These are phyloP conservation scores for Annulohypoxylon truncatum DNA, from an alignment of 2,329 filamentous ascomycete genomes.

Conservation along the genomic window DNA sequence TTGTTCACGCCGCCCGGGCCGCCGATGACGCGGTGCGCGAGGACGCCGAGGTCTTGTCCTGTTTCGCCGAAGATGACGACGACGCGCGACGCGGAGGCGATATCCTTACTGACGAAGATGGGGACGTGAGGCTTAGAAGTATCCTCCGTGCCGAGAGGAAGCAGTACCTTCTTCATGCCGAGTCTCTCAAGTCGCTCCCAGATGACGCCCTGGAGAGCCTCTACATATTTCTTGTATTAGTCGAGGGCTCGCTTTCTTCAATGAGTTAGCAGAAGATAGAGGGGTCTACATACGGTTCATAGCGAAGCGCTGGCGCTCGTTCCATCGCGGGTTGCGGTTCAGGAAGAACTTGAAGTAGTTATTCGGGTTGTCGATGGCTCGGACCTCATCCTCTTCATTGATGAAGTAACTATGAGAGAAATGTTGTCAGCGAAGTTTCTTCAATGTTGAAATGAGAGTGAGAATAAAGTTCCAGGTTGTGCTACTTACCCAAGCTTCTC, in stretches of 20 bases:
- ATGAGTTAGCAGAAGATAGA: neutral
- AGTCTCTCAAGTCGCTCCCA: conserved; percentile 69
- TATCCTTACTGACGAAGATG: conserved; percentile 70
- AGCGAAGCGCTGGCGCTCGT: conserved; percentile 77
- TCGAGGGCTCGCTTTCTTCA: neutral
- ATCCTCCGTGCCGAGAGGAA: conserved; percentile 66
- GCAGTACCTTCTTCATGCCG: conserved; percentile 68
- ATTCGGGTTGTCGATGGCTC: conserved; percentile 73
- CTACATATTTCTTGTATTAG: conserved; percentile 54
- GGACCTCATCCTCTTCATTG: conserved; percentile 79
- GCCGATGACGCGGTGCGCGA: conserved; percentile 75
- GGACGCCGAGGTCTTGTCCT: conserved; percentile 77
- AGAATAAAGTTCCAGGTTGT: neutral
- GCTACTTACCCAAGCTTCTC: conserved; percentile 75
- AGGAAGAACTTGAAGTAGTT: conserved; percentile 80
- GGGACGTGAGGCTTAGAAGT: conserved; percentile 69
- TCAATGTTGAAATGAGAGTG: neutral
- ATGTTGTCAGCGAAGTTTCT: neutral
- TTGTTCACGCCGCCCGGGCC: conserved; percentile 73
- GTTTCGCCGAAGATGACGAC: conserved; percentile 81
- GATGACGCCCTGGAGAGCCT: conserved; percentile 71
- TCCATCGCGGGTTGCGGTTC: conserved; percentile 79
- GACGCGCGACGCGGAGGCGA: conserved; percentile 70
- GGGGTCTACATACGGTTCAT: conserved; percentile 72
- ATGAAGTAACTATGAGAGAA: conserved; percentile 72